Conservation (phyloP, 2,329 filamentous ascomycete genomes). For the Sporothrix globosa region DNA sequence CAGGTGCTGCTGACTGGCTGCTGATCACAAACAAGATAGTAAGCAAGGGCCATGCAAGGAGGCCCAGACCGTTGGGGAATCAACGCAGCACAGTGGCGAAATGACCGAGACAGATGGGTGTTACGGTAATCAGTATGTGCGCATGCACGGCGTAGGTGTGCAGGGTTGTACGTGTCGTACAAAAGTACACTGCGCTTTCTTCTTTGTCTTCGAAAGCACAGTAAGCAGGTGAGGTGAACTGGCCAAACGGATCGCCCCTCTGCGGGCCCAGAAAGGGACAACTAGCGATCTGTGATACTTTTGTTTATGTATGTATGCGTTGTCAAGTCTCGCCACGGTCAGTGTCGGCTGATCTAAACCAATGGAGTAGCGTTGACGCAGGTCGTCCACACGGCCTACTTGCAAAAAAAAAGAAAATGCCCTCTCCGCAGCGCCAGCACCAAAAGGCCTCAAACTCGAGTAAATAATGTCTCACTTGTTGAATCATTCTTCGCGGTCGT, state of each 20-base stretch:
- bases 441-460: neutral
- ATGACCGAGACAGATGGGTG: neutral
- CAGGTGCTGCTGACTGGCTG: neutral
- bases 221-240: neutral
- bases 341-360: neutral
- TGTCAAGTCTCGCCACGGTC: neutral
- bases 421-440: neutral
- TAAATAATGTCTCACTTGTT: neutral
- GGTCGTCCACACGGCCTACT: neutral
- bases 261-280: neutral
- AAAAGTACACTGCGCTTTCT: too few relatives aligned
- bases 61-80: neutral
- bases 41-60: neutral
- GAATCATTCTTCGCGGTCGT: neutral
- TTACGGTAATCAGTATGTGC: too few relatives aligned
- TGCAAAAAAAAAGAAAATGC: neutral
- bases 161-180: neutral
- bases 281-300: neutral
- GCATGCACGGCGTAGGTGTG: neutral
- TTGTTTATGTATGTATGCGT: conserved; percentile 20
- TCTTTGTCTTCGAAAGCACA: too few relatives aligned
- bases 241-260: conserved; percentile 16
- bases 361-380: neutral
- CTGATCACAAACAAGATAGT: neutral
- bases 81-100: neutral